Evolutionary conservation across 805 yeast species (phyloP), one percentile per base, ranked within the genome.

Genomic region (Zygoascus ofunaensis): DNA sequence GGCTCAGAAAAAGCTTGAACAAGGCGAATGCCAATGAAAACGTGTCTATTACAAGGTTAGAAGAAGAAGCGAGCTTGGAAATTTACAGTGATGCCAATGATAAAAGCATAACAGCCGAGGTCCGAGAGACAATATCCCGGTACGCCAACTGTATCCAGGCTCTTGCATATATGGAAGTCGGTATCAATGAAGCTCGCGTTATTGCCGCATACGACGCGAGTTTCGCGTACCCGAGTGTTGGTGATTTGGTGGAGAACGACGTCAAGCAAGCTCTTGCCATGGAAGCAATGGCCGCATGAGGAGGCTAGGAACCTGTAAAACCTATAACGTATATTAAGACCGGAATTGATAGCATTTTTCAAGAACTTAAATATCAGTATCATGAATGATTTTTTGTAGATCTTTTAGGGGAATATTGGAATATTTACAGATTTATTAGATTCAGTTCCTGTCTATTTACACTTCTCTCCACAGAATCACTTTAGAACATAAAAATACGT

Each of bases 61-160:
- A 85, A 61, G 96, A 89, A 57, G 70, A 71, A 44, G 81, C 94
- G 23, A 82, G 96, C 1, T 81, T 94, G 92, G 95, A 89, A 59
- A 90, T 92, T 34, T 92, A 92, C 66, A 80, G 90, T 42, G 97
- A 94, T 63, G 74, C 75, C 47, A 94, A 92, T 59, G 95, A 87
- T 50, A 64, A 66, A 18, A n/a, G n/a, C n/a, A 79, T 92, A 18
- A 67, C 83, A 4, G 64, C 70, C 23, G 68, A 74, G 15, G 70
- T 77, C 15, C 76, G 90, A 52, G 76, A 73, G 48, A 82, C 87
- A 5, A 89, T 92, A 26, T 74, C 94, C 2, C 71, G 97, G 49
- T 92, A 92, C 62, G 75, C 82, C 42, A 87, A 87, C 61, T 89
- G 92, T 51, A 70, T 92, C 42, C 76, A 77, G 56, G 90, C 94